phyloP scores from a whole-genome alignment of 139 green algal genomes.

The Bryopsis sp. region DNA sequence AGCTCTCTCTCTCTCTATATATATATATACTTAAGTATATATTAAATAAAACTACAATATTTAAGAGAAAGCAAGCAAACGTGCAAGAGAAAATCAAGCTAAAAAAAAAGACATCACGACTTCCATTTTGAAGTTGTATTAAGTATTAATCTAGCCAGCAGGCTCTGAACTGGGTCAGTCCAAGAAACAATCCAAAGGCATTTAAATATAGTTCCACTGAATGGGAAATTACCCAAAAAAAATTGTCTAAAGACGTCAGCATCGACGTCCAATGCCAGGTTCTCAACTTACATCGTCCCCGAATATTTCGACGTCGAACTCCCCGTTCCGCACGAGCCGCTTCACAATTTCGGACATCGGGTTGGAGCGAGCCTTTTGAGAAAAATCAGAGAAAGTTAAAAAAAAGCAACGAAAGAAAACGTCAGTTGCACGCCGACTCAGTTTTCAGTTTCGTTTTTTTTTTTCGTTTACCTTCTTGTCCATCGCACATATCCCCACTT shows the following conservation, averaged over 20 bases:
- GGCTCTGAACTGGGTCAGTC: no score
- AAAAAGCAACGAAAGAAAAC: background rate
- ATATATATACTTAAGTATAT: no score
- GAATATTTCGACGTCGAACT: conserved; percentile 90
- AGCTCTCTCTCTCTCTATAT: no score
- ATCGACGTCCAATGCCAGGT: background rate
- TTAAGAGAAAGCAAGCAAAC: no score
- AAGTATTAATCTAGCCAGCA: no score
- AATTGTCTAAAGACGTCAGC: background rate
- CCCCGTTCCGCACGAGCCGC: conserved; percentile 62
- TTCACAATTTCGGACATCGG: conserved; percentile 87
- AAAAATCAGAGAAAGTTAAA: background rate
- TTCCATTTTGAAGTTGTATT: no score
- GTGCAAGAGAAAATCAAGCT: no score
- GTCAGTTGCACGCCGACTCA: background rate
- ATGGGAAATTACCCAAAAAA: no score
- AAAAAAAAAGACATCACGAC: no score
- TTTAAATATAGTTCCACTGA: background rate
- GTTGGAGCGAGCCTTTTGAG: conserved; percentile 54
- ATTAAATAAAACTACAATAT: no score
- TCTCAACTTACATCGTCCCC: conserved; percentile 48
- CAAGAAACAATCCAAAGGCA: background rate
- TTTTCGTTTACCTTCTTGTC: conserved; percentile 64
- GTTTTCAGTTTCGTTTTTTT: no score
- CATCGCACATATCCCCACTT: conserved; percentile 68